Evolutionary conservation across 148 eudicot genomes (phyloP), one percentile per base, ranked within the genome.

Genomic region (Fallopia convolvulus): DNA sequence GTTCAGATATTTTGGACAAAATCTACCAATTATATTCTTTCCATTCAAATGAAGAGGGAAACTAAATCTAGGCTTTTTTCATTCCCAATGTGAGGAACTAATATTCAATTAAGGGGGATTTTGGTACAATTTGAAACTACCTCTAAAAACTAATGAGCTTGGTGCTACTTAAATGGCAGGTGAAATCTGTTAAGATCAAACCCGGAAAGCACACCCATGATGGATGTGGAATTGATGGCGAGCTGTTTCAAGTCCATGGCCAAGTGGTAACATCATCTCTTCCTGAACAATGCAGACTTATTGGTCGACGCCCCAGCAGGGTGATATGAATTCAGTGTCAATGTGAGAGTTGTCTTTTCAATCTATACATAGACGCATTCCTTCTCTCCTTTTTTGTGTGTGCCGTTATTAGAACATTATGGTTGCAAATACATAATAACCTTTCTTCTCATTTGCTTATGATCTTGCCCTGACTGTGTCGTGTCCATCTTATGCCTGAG

Each of bases 161-260:
- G 12, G 32, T 13, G 21, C 60, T 48, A 74, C 76, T 40, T 18
- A 18, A 46, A 68, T 77, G 47, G 47, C 65, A 77, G 80, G 80
- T 77, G 65, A 95, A 91, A 78, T 91, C 97, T 18, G 97, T 91
- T n/a, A 95, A 88, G 87, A 82, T 95, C 53, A 95, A 92, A 80
- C 98, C 97, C 33, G 94, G 94, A 74, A 95, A 95, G 84, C 87
- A 82, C 78, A 81, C 90, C 20, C 90, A 91, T 70, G 83, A 87
- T 46, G 97, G 97, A 30, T 93, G 97, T 78, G 99, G 99, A 82
- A 92, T 95, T 76, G 99, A 95, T 77, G 99, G 99, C 49, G 99
- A 95, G 78, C 94, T 95, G 74, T 95, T 92, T 74, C 86, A 89
- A 17, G 90, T 92, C 46, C 89, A 86, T 70, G 99, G 94, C 75